Base-by-base conservation (phyloP, 768 basidiomycete genomes). In the Omphalotus guepiniiformis region DNA sequence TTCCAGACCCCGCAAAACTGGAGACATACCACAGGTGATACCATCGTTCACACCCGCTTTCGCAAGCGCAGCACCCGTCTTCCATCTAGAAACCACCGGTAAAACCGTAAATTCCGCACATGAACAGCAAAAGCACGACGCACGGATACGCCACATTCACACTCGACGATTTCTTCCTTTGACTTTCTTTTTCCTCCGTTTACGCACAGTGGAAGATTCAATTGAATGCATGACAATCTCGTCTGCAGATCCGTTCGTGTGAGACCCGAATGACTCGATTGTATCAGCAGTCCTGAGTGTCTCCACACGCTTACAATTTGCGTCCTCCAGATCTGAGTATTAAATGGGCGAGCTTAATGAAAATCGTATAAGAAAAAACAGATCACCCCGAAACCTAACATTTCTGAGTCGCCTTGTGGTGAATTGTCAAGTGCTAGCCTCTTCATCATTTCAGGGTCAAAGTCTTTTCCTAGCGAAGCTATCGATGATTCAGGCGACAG, bases 1-100 rank as follows among this genome's bases (percentile, higher is more conserved):
- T n/a, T n/a, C n/a, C n/a, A n/a, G n/a, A n/a, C n/a, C n/a, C n/a
- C n/a, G n/a, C n/a, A n/a, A n/a, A n/a, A n/a, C n/a, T n/a, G n/a
- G n/a, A n/a, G n/a, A n/a, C 77, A 45, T 46, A 88, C 88, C 88
- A 92, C 35, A 81, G 55, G 60, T 92, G 89, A 58, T 77, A 84
- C 87, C 87, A 89, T 48, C 69, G 75, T 15, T 69, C 69, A 62
- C 89, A 90, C n/a, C 72, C 78, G 7, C 80, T 82, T 50, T 90
- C 86, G 56, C 88, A 92, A 47, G 78, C 72, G 47, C 79, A 74
- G 23, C 54, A 57, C 19, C 75, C 70, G 52, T 84, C 83, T 23
- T 82, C 80, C 13, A 70, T 56, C 85, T 88, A 57, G n/a, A n/a
- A n/a, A n/a, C n/a, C n/a, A n/a, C 56, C 85, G 88, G 58, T n/a